Conservation (phyloP, 257 asterid species). For the Euphrasia confusa region DNA sequence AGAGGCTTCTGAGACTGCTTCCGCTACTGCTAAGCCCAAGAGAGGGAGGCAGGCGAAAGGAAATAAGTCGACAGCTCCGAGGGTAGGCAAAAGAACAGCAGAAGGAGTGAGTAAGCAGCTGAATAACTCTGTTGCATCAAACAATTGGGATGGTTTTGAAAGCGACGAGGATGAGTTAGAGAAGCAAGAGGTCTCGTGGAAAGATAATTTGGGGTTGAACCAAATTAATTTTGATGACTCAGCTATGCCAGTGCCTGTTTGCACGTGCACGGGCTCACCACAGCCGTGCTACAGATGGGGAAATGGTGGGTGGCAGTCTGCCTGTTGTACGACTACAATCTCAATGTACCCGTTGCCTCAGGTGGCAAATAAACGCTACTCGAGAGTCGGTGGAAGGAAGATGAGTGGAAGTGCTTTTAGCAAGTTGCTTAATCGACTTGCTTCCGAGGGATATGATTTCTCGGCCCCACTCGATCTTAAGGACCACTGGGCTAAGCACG, state of each 20-base stretch:
- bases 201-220: conserved; percentile 67
- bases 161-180: conserved; percentile 53
- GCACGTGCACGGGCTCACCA: conserved; percentile 88
- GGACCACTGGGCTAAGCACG: conserved; percentile 92
- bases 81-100: conserved; percentile 44
- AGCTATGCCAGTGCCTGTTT: conserved; percentile 86
- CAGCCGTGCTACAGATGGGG: conserved; percentile 98
- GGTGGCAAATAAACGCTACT: conserved; percentile 68
- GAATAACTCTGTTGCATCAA: conserved; percentile 19
- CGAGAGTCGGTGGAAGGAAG: conserved; percentile 85
- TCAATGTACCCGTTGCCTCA: conserved; percentile 91
- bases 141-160: conserved; percentile 39
- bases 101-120: conserved; percentile 45
- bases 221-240: conserved; percentile 76
- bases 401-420: conserved; percentile 83
- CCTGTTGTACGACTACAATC: conserved; percentile 80
- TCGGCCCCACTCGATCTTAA: conserved; percentile 82
- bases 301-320: conserved; percentile 92
- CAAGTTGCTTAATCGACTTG: conserved; percentile 77
- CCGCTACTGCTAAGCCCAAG: conserved; percentile 32
- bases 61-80: conserved; percentile 33
- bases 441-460: conserved; percentile 66
- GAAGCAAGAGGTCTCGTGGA: conserved; percentile 54
- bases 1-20: conserved; percentile 39
- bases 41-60: conserved; percentile 47